A percentile compares a stretch with the other conserved stretches of the same genome.
Evolutionary conservation across 2,329 filamentous ascomycete genomes (phyloP).

Genomic region (Onygenales sp.): DNA sequence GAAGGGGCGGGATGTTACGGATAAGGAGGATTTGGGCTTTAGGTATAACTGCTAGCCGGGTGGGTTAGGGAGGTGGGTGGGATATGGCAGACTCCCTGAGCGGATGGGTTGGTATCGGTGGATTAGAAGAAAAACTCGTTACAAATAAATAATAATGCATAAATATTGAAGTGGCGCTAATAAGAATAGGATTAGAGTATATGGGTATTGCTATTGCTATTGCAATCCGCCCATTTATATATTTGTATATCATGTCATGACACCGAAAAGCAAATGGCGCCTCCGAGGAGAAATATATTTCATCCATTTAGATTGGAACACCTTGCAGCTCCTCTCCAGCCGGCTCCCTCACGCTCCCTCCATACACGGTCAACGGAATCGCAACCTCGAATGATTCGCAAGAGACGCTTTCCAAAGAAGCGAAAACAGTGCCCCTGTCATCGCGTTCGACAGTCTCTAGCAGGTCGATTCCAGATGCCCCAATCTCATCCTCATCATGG

Average conservation of each 20-base stretch:
- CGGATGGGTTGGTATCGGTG: too few relatives aligned
- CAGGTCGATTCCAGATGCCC: constrained; percentile 41
- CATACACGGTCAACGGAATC: constrained; percentile 74
- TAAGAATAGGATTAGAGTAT: not conserved
- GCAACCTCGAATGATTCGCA: constrained; percentile 88
- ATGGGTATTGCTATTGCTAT: not conserved
- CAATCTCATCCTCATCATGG: constrained; percentile 26
- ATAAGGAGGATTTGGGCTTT: not conserved
- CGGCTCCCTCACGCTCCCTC: constrained; percentile 40
- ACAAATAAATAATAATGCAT: not conserved
- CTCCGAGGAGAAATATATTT: not conserved
- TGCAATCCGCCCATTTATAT: not conserved
- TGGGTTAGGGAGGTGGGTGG: too few relatives aligned
- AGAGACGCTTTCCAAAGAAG: constrained; percentile 65
- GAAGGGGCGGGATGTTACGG: not conserved
- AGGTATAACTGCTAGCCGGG: not conserved
- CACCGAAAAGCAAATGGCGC: not conserved
- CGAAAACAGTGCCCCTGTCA: constrained; percentile 66
- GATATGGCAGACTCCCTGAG: too few relatives aligned
- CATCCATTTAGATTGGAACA: constrained; percentile 26
- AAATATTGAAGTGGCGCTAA: not conserved
- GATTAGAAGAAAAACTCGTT: not conserved
- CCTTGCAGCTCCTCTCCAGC: constrained; percentile 31
- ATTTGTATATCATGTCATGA: not conserved
- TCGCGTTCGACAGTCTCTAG: constrained; percentile 72